Conservation (phyloP, 495 filamentous ascomycete genomes). For the Aspergillus biplanus region DNA sequence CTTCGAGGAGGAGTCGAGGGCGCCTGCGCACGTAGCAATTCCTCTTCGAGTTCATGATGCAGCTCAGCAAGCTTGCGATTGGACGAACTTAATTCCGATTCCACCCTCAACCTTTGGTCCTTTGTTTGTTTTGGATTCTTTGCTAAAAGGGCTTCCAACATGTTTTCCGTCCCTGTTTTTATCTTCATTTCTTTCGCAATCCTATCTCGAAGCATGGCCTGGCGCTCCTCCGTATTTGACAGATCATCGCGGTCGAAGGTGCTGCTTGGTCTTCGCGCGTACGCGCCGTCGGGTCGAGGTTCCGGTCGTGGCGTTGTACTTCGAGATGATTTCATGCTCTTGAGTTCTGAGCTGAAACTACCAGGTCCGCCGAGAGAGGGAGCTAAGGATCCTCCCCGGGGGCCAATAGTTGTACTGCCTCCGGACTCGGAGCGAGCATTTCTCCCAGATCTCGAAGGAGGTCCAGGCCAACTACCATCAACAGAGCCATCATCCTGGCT, state of each 20-base stretch:
- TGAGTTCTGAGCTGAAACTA: conserved; percentile 90
- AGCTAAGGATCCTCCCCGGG: conserved; percentile 63
- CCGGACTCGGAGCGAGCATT: conserved; percentile 61
- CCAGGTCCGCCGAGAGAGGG: conserved; percentile 73
- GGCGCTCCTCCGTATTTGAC: conserved; percentile 69
- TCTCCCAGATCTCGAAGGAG: conserved; percentile 40
- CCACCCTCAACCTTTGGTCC: conserved; percentile 83
- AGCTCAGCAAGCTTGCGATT: conserved; percentile 87
- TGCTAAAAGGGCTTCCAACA: conserved; percentile 89
- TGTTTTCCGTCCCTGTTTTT: conserved; percentile 94
- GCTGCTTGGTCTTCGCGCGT: conserved; percentile 58
- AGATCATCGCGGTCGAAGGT: conserved; percentile 65
- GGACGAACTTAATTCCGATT: conserved; percentile 88
- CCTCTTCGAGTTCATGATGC: conserved; percentile 77
- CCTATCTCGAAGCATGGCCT: conserved; percentile 73
- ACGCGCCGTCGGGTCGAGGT: conserved; percentile 66
- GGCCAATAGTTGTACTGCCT: conserved; percentile 61
- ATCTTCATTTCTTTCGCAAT: conserved; percentile 96
- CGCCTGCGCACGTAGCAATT: conserved; percentile 60
- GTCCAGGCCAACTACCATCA: conserved; percentile 53
- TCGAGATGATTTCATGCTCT: conserved; percentile 70
- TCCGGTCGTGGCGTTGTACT: conserved; percentile 72
- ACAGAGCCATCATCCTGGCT: conserved; percentile 58
- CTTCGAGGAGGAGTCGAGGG: conserved; percentile 70
- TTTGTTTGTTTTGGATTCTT: conserved; percentile 96